Conservation (phyloP, 2,329 filamentous ascomycete genomes). For the Hypoxylon sp. region DNA sequence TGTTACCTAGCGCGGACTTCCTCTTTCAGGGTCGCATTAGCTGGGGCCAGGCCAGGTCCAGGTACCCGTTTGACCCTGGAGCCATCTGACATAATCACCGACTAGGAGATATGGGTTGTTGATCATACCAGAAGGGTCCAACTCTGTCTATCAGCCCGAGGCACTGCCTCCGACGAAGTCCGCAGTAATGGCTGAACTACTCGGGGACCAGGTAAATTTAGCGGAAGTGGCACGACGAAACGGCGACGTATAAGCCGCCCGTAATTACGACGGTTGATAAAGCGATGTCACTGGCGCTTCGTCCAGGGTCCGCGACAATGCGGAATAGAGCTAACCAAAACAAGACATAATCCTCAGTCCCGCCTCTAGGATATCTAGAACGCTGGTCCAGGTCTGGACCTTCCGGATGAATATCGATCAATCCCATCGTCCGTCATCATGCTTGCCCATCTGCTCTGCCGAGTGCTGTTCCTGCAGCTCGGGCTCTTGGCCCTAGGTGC, state of each 20-base stretch:
- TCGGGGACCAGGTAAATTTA: neutral
- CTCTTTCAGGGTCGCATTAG: conserved; percentile 14
- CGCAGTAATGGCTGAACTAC: neutral
- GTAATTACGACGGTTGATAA: conserved; percentile 6
- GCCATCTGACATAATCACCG: neutral
- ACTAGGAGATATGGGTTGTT: neutral
- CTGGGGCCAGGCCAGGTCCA: neutral
- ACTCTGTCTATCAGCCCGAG: conserved; percentile 1
- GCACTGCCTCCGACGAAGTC: conserved; percentile 2
- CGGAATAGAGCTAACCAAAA: neutral
- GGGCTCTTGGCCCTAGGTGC: conserved; percentile 13
- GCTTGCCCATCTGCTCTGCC: conserved; percentile 6
- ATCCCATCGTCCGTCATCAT: conserved; percentile 4
- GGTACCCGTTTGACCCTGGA: neutral
- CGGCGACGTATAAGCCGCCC: conserved; percentile 1
- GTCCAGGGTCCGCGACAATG: neutral
- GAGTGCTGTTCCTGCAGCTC: conserved; percentile 13
- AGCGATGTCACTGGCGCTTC: neutral
- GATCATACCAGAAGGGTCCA: too few relatives aligned
- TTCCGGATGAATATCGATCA: neutral
- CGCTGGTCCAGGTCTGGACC: conserved; percentile 11
- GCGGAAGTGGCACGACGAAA: neutral
- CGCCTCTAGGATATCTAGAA: neutral
- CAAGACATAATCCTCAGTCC: neutral
- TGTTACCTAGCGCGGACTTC: neutral